phyloP scores from a whole-genome alignment of 768 basidiomycete species.

The Suillus bovinus region DNA sequence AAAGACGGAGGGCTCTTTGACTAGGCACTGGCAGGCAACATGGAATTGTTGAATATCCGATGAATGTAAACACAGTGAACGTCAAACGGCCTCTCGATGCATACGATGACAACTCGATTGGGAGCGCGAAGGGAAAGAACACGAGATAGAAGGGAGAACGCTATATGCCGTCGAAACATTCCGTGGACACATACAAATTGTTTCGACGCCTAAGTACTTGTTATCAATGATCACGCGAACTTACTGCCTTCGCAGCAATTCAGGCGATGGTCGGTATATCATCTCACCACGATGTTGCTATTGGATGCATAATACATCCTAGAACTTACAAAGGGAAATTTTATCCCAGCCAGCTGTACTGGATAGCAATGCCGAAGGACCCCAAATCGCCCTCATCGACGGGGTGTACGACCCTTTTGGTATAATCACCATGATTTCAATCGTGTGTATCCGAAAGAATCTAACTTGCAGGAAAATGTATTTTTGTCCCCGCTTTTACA shows the following conservation, averaged over 20 bases:
- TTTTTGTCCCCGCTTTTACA: background rate
- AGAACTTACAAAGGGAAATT: background rate
- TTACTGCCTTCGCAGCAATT: background rate
- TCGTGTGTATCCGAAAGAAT: background rate
- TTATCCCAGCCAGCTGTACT: background rate
- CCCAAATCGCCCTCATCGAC: background rate
- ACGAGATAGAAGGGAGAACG: background rate
- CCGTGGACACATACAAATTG: background rate
- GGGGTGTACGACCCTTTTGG: background rate
- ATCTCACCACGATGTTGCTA: background rate
- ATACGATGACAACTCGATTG: background rate
- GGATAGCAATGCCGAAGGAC: background rate
- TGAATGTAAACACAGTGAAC: no score
- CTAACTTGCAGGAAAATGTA: background rate
- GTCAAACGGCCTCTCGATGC: no score
- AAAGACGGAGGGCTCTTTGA: background rate
- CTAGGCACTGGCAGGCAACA: no score
- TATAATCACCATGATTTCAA: background rate
- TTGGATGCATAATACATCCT: background rate
- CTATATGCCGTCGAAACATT: background rate
- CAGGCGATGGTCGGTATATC: background rate
- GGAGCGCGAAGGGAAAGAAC: background rate
- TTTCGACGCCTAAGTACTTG: background rate
- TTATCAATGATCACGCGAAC: background rate
- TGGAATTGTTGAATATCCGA: no score